These are phyloP conservation scores for Mycena polygramma DNA, from an alignment of 768 basidiomycete species.

Conservation along the genomic window DNA sequence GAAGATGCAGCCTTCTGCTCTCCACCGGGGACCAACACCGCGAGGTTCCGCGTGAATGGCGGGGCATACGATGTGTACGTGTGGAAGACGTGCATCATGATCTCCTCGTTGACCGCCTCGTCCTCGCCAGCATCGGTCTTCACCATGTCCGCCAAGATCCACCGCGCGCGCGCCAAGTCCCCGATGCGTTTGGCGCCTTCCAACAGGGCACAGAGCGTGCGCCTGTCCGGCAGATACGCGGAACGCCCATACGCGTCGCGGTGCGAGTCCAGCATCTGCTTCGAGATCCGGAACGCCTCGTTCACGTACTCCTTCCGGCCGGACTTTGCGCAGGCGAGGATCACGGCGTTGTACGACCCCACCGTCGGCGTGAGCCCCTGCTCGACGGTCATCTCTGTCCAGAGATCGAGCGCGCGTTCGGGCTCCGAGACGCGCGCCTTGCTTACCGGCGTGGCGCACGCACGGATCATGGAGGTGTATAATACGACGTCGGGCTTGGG, in stretches of 20 bases:
- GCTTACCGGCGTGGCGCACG: slow-evolving; percentile 74
- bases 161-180: slow-evolving; percentile 85
- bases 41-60: slow-evolving; percentile 69
- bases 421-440: slow-evolving; percentile 74
- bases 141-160: slow-evolving; percentile 92
- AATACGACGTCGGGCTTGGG: slow-evolving; percentile 78
- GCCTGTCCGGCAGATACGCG: slow-evolving; percentile 69
- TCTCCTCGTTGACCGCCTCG: slow-evolving; percentile 67
- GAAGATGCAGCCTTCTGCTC: slow-evolving; percentile 8
- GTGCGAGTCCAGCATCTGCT: slow-evolving; percentile 88
- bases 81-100: slow-evolving; percentile 89
- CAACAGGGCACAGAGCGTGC: slow-evolving; percentile 86
- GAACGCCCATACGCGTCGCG: slow-evolving; percentile 73
- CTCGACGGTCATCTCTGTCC: slow-evolving; percentile 91
- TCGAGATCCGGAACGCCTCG: slow-evolving; percentile 87
- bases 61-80: slow-evolving; percentile 86
- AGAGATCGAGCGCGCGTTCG: slow-evolving; percentile 93
- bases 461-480: slow-evolving; percentile 89
- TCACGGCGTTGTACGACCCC: slow-evolving; percentile 84
- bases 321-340: slow-evolving; percentile 81
- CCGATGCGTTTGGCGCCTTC: slow-evolving; percentile 91
- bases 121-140: slow-evolving; percentile 48
- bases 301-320: slow-evolving; percentile 74
- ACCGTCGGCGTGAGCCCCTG: slow-evolving; percentile 71
- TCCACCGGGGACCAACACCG: slow-evolving; percentile 54